A percentile compares a stretch with the other conserved stretches of the same genome.
Conservation (phyloP, 148 eudicot genomes). For the Vaccinium vitisidaea region DNA sequence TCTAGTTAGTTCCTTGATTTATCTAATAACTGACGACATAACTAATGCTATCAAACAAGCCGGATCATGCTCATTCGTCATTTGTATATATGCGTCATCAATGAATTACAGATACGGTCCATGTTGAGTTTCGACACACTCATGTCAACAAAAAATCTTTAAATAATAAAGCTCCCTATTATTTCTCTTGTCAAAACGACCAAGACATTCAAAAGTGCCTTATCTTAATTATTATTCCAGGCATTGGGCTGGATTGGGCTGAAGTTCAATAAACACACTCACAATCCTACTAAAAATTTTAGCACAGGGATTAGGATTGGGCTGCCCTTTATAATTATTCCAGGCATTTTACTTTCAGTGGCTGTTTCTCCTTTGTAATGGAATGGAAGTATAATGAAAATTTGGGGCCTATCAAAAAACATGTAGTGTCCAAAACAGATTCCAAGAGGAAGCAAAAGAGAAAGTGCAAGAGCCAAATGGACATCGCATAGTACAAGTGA, state of each 20-base stretch:
- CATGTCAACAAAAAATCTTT: too few species aligned
- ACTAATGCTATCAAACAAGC: too few species aligned
- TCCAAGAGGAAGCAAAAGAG: constrained; percentile 3
- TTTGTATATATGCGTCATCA: too few species aligned
- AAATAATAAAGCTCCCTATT: not conserved
- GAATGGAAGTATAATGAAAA: not conserved
- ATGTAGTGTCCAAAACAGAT: not conserved
- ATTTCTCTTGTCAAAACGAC: not conserved
- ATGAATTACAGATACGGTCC: too few species aligned
- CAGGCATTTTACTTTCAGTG: not conserved
- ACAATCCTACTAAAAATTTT: too few species aligned
- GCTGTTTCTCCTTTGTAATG: not conserved
- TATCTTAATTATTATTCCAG: too few species aligned
- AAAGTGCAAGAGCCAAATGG: not conserved
- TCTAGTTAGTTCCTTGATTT: too few species aligned
- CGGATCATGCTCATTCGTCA: too few species aligned
- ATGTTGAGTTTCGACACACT: too few species aligned
- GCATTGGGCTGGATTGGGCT: too few species aligned
- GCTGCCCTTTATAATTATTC: not conserved
- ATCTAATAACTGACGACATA: too few species aligned
- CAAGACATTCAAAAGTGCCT: not conserved
- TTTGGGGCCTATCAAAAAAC: not conserved
- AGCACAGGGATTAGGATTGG: not conserved
- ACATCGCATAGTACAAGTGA: not conserved
- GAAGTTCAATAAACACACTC: not conserved